Base-by-base conservation (phyloP, 768 basidiomycete species). In the Amanita inopinata region DNA sequence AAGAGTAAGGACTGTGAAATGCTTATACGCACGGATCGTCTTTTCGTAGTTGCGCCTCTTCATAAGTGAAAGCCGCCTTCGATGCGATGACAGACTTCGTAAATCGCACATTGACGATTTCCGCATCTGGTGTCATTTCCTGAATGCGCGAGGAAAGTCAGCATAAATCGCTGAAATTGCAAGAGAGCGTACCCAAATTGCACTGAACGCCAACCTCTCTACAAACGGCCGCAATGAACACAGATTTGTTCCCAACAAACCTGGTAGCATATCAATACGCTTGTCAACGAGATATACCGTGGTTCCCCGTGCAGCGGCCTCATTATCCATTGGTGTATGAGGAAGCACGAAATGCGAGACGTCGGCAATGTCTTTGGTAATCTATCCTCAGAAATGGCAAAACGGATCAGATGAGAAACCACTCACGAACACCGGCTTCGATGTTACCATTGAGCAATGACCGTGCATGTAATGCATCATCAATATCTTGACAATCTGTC, bases 201-300 rank as follows among this genome's bases (percentile, higher is more conserved):
- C 85, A 0, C 90, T 93, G 57, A 99, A 98, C 2, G 94, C 96
- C 34, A 99, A 61, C 19, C 96, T 72, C 62, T 98, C 96, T 4
- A 99, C 93, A 52, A 84, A 75, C 0, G 93, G 91, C 35, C 94
- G 64, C 28, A 99, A 67, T 3, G 91, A 94, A 58, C 96, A 99
- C 8, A 99, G 63, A 54, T 98, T 99, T 1, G 94, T 98, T 1
- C 96, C 96, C 4, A 99, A 70, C 6, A 99, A 70, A 2, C 81
- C 68, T 0, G 96, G 96, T 36, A 99, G 69, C 96, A 99, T 99
- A 65, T 98, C 96, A 38, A 99, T 91, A 24, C 94, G 87, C 61
- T 93, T 94, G 68, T 99, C 94, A 4, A 98, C 94, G 1, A 99
- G 76, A 58, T 98, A 99, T 0, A 99, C 94, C 0, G 94, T 98